These are phyloP conservation scores for Lipomyces chichibuensis DNA, from an alignment of 805 yeast species.

Conservation along the genomic window DNA sequence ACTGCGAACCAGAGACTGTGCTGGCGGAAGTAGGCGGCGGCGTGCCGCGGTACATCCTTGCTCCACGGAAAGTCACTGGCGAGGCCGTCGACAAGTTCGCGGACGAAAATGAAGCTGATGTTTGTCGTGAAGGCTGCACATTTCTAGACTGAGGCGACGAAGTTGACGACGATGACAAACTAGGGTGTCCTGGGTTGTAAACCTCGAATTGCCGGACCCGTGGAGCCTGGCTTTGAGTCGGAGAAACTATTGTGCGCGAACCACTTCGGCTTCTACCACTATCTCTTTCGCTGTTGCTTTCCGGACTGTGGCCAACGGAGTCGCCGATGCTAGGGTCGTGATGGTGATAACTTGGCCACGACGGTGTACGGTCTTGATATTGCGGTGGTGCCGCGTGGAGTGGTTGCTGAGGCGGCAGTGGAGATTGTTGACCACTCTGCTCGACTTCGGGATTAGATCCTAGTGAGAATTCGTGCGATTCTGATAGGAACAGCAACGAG, in stretches of 20 bases:
- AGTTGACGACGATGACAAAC: not conserved
- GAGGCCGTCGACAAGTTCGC: constrained; percentile 28
- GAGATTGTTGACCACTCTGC: not conserved
- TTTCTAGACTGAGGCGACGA: constrained; percentile 1
- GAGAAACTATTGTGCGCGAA: not conserved
- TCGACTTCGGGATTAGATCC: not conserved
- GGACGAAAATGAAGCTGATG: constrained; percentile 4
- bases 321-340: not conserved
- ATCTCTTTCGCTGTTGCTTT: not conserved
- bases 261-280: not conserved
- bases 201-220: not conserved
- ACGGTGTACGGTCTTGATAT: not conserved
- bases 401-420: not conserved
- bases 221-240: not conserved
- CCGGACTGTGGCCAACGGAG: not conserved
- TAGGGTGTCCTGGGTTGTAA: not conserved
- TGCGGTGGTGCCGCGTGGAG: not conserved
- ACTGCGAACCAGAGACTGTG: constrained; percentile 13
- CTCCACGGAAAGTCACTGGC: constrained; percentile 31
- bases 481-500: not conserved
- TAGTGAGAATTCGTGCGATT: not conserved
- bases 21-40: constrained; percentile 12
- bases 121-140: not conserved
- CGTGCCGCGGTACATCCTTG: constrained; percentile 10
- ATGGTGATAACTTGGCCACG: not conserved